phyloP scores from a whole-genome alignment of 352 stramenopile genomes.

The Phytophthora citrophthora region DNA sequence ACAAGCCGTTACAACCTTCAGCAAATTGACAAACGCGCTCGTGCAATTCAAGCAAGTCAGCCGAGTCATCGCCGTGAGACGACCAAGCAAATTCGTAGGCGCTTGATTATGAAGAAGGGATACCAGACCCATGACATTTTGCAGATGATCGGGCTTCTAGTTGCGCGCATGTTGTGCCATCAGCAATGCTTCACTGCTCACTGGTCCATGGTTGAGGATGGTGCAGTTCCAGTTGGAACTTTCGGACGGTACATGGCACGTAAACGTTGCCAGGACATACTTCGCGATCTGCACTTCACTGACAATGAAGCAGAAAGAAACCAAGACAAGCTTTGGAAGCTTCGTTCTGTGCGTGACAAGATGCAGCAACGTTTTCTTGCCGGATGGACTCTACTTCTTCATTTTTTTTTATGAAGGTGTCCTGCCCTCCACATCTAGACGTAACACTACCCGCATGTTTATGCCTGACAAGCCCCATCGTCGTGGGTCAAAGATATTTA shows the following conservation, averaged over 20 bases:
- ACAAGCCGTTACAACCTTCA: no score
- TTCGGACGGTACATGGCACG: slow-evolving; percentile 24
- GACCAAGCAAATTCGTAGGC: no score
- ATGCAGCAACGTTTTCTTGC: slow-evolving; percentile 11
- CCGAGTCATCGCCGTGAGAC: no score
- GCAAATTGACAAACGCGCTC: no score
- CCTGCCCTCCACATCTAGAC: slow-evolving; percentile 18
- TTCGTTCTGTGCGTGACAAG: slow-evolving; percentile 4
- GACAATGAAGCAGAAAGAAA: not conserved
- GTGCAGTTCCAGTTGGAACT: slow-evolving; percentile 9
- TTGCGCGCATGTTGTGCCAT: no score
- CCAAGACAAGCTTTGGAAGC: slow-evolving; percentile 30
- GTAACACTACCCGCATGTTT: slow-evolving; percentile 38
- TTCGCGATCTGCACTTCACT: slow-evolving; percentile 7
- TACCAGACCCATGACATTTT: not conserved
- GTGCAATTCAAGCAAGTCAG: no score
- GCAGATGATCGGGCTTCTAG: no score
- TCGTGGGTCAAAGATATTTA: slow-evolving; percentile 21
- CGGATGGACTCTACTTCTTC: slow-evolving; percentile 7
- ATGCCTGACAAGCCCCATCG: slow-evolving; percentile 25
- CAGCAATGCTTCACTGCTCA: not conserved
- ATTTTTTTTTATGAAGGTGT: slow-evolving; percentile 39
- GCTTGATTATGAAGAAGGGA: no score
- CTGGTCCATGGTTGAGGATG: slow-evolving; percentile 21
- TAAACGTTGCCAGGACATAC: slow-evolving; percentile 16